phyloP scores from a whole-genome alignment of 345 rosid species.

The Eucalyptus lansdowneana region DNA sequence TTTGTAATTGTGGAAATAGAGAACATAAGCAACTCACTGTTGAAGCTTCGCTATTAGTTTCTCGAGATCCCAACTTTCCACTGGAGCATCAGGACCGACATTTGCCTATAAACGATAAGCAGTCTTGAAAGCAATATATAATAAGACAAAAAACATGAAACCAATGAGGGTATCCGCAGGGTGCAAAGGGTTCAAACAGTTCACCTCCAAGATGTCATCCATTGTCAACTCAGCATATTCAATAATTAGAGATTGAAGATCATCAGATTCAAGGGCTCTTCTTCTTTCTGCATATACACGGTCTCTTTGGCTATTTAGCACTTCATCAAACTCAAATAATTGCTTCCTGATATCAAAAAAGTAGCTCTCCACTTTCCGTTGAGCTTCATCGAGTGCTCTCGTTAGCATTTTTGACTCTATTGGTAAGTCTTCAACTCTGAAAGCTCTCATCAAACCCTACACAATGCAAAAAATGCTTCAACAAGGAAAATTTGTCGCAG shows the following conservation, averaged over 20 bases:
- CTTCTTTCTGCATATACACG: conserved; percentile 95
- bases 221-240: conserved; percentile 97
- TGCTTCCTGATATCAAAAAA: conserved; percentile 93
- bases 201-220: conserved; percentile 94
- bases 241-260: conserved; percentile 72
- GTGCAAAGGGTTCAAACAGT: not conserved
- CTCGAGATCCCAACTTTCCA: conserved; percentile 83
- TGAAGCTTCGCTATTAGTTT: conserved; percentile 87
- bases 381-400: conserved; percentile 96
- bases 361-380: conserved; percentile 93
- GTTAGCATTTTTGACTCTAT: conserved; percentile 92
- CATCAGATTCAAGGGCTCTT: conserved; percentile 78
- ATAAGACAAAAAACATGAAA: not conserved
- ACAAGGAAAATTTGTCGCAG: not conserved
- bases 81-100: conserved; percentile 58
- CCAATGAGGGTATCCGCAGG: not conserved
- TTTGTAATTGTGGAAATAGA: not conserved
- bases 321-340: conserved; percentile 90
- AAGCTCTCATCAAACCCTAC: conserved; percentile 95
- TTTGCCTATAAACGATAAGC: conserved; percentile 44
- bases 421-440: conserved; percentile 92
- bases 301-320: conserved; percentile 94
- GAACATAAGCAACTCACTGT: conserved; percentile 39
- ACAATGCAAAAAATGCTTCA: conserved; percentile 1
- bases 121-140: not conserved